Conservation (phyloP, 1,284 basidiomycete genomes). For the Amylostereum areolatum region DNA sequence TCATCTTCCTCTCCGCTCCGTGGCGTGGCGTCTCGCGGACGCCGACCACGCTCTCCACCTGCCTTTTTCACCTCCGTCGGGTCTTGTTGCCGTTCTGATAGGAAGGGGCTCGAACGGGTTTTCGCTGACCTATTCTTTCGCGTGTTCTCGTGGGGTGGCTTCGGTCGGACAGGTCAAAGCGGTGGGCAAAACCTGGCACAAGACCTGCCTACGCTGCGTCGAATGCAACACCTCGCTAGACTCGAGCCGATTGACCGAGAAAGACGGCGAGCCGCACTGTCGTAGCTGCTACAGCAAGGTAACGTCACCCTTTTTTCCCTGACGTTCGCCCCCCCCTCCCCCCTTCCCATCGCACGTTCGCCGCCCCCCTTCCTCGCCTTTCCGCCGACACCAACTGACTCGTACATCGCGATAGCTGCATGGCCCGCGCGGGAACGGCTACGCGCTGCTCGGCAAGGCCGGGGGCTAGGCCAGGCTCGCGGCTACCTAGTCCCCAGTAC, state of each 20-base stretch:
- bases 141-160: not conserved
- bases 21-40: no score
- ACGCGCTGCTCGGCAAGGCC: conserved; percentile 65
- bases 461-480: conserved; percentile 26
- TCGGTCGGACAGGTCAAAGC: conserved; percentile 53
- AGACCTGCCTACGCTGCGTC: conserved; percentile 65
- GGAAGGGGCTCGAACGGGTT: no score
- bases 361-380: conserved; percentile 1
- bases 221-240: conserved; percentile 63
- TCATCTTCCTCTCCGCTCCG: not conserved
- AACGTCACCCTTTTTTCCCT: not conserved
- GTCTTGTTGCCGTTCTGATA: no score
- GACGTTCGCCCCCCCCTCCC: not conserved
- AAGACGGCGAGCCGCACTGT: conserved; percentile 66
- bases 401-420: conserved; percentile 37
- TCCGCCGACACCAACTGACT: not conserved
- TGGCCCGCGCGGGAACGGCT: conserved; percentile 68
- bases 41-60: no score
- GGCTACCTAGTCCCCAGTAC: not conserved
- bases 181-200: conserved; percentile 71
- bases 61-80: no score
- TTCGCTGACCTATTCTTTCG: not conserved
- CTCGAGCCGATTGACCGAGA: conserved; percentile 64
- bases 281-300: conserved; percentile 70
- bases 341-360: not conserved